Evolutionary conservation across 441 rosid species (phyloP), one percentile per base, ranked within the genome.

Genomic region (Rhodomyrtus psidioides): DNA sequence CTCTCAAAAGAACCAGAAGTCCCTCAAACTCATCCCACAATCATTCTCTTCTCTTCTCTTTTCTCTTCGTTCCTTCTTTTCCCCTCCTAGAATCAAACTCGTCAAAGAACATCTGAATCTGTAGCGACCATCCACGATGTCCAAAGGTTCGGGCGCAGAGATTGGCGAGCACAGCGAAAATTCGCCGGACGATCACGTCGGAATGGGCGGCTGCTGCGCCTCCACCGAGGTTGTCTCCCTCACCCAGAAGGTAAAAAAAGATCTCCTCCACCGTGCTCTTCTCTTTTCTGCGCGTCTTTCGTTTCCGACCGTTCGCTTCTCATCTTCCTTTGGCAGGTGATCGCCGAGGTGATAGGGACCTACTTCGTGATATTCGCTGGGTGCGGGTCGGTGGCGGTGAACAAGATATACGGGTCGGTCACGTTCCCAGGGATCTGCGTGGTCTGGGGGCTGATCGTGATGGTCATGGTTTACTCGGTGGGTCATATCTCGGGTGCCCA

Each of bases 401-500:
- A 91, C 53, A 85, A 87, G 82, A 83, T 87, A 34, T 82, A 90
- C 44, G 87, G 84, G 6, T 82, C 84, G 26, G 46, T 89, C 39
- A 30, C 91, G 34, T 90, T 90, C 65, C 93, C 91, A 3, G 91
- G 93, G 26, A 81, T 90, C 27, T 85, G 65, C 42, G 87, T 86
- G 23, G 88, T 84, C 5, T 90, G 91, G 91, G 91, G 91, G 23
- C 76, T 90, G n/a, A 88, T 88, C 44, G 88, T 89, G 15, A 88
- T 90, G 91, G 91, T 90, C 55, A 88, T 91, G 91, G 23, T 90
- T 9, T 91, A 91, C 82, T 86, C 91, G 13, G 86, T 88, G 30
- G 91, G 91, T 55, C 90, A 91, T 84, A 88, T 89, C 54, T 91
- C 90, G 26, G 91, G 91, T 21, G 91, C 91, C 26, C 91, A 91